A percentile compares a stretch with the other conserved stretches of the same genome.
These are phyloP conservation scores for Marsdenia floribunda DNA, from an alignment of 257 asterid species.

Conservation along the genomic window DNA sequence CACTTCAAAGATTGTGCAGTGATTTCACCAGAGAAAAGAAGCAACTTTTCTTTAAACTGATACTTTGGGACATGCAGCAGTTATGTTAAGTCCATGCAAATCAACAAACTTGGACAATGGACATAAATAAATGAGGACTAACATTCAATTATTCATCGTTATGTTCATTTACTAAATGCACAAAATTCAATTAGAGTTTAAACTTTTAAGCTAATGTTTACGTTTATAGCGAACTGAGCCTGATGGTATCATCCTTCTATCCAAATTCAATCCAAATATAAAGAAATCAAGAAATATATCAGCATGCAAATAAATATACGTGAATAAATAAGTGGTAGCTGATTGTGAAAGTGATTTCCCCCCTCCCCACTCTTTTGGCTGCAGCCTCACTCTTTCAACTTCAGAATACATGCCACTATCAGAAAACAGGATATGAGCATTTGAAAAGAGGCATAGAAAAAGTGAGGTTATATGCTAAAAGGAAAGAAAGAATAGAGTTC, in stretches of 20 bases:
- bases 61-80: background rate
- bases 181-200: background rate
- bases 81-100: background rate
- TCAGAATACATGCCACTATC: background rate
- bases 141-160: background rate
- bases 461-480: conserved; percentile 1
- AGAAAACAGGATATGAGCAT: background rate
- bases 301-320: background rate
- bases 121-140: background rate
- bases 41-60: background rate
- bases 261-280: background rate
- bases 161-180: background rate
- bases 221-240: background rate
- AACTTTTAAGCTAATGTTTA: background rate
- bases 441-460: conserved; percentile 3
- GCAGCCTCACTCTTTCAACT: background rate
- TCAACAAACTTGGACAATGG: background rate
- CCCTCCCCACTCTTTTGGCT: background rate
- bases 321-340: background rate
- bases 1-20: background rate
- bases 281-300: background rate
- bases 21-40: background rate
- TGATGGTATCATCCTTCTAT: background rate
- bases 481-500: background rate
- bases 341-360: background rate